Evolutionary conservation across 1,284 basidiomycete species (phyloP).

Genomic region (Boletellus dicymbophilus): DNA sequence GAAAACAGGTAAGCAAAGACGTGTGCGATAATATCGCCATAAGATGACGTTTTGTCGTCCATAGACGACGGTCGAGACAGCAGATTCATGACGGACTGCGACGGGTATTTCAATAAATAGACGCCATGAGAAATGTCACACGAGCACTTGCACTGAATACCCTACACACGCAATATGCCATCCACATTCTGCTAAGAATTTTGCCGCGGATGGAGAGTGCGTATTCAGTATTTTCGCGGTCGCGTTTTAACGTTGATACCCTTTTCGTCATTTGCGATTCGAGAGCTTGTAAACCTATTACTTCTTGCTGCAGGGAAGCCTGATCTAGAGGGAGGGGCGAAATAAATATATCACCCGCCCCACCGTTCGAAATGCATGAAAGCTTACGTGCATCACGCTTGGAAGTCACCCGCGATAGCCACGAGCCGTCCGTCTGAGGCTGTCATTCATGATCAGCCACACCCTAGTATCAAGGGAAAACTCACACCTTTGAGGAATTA

Average conservation of each 20-base stretch:
- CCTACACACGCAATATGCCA: conserved; percentile 68
- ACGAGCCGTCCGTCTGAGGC: conserved; percentile 27
- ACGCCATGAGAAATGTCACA: conserved; percentile 3
- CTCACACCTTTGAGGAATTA: conserved; percentile 25
- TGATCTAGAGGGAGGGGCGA: conserved; percentile 19
- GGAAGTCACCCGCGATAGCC: conserved; percentile 31
- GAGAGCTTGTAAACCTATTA: conserved; percentile 64
- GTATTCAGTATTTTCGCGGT: conserved; percentile 51
- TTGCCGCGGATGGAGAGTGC: conserved; percentile 56
- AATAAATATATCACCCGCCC: background rate
- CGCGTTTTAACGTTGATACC: conserved; percentile 50
- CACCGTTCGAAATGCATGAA: conserved; percentile 1
- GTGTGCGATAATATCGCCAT: conserved; percentile 63
- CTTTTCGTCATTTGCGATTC: conserved; percentile 69
- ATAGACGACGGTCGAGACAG: conserved; percentile 44
- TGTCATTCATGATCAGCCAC: conserved; percentile 17
- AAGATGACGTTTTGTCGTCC: conserved; percentile 40
- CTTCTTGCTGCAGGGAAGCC: conserved; percentile 46
- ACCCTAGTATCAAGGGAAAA: conserved; percentile 2
- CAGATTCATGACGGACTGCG: conserved; percentile 61
- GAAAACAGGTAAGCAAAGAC: conserved; percentile 53
- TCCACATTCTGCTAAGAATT: conserved; percentile 54
- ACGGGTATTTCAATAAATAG: conserved; percentile 13
- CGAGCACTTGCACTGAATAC: conserved; percentile 57
- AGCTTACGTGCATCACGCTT: conserved; percentile 34